Base-by-base conservation (phyloP, 116 monocot species). In the Zostera marina region DNA sequence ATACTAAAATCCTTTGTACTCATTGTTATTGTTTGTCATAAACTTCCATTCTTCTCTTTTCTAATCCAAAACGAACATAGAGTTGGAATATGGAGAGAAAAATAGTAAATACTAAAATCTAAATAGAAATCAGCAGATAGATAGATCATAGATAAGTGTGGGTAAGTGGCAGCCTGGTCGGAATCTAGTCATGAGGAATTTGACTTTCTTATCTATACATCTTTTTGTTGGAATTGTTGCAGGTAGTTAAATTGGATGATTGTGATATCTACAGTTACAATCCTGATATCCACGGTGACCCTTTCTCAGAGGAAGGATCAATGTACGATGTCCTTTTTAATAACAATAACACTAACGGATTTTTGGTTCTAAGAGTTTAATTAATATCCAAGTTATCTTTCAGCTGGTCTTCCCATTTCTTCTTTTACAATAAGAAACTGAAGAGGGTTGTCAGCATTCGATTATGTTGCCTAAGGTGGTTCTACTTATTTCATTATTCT, bases 381-480 rank as follows among this genome's bases (percentile, higher is more conserved):
- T 12, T 63, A 57, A 72, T 58, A n/a, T 42, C 4, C 2, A 3
- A 23, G 39, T 38, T 15, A 10, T 68, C 20, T 56, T 67, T 66
- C 77, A 96, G 96, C 70, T 96, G 96, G 89, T 85, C 96, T 8
- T 78, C 80, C 77, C 79, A 81, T 63, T 96, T 80, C 72, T 89
- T 96, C 63, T 96, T 96, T 72, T 96, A 96, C 74, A 96, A 89
- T 47, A 77, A 66, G 61, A 96, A 96, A 58, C 72, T 89, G 17
- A 96, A 89, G 68, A 77, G 96, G 7, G 63, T 96, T n/a, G 72
- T 84, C 53, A 96, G 85, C 74, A 89, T 85, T 57, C 71, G 89
- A 8, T 96, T 89, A 49, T 82, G 79, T 60, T 86, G 87, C 49
- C 22, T 76, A 14, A 92, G 92, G 92, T 91, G 53, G 22, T 20